phyloP scores from a whole-genome alignment of 2,329 filamentous ascomycete genomes.

The Coleophoma crateriformis region DNA sequence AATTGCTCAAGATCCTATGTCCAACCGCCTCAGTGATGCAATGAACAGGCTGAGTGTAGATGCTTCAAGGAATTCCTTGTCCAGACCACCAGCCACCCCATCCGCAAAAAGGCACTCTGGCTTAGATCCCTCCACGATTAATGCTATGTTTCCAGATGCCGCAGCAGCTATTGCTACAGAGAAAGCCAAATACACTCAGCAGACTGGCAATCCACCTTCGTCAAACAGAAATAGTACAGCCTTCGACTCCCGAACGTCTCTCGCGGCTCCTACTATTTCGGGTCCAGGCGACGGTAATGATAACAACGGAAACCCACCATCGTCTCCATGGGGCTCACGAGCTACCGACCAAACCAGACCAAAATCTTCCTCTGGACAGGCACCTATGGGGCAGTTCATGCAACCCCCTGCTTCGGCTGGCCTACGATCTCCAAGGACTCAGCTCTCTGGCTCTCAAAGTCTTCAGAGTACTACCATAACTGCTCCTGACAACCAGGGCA shows the following conservation, averaged over 20 bases:
- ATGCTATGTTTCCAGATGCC: conserved; percentile 98
- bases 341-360: conserved; percentile 51
- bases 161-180: conserved; percentile 98
- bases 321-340: conserved; percentile 72
- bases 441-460: conserved; percentile 59
- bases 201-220: conserved; percentile 81
- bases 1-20: conserved; percentile 75
- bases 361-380: conserved; percentile 73
- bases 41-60: conserved; percentile 94
- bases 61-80: conserved; percentile 79
- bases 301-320: conserved; percentile 56
- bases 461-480: conserved; percentile 82
- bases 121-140: conserved; percentile 89
- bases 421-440: conserved; percentile 74
- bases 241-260: conserved; percentile 67
- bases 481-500: conserved; percentile 59
- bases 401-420: conserved; percentile 71
- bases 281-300: conserved; percentile 59
- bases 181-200: conserved; percentile 94
- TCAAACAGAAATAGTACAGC: conserved; percentile 90
- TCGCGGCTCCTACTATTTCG: conserved; percentile 70
- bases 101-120: conserved; percentile 87
- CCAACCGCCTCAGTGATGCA: conserved; percentile 88
- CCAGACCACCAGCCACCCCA: conserved; percentile 72
- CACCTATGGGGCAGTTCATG: conserved; percentile 91